Base-by-base conservation (phyloP, 495 filamentous ascomycete species). In the Lasiosphaeria miniovina region DNA sequence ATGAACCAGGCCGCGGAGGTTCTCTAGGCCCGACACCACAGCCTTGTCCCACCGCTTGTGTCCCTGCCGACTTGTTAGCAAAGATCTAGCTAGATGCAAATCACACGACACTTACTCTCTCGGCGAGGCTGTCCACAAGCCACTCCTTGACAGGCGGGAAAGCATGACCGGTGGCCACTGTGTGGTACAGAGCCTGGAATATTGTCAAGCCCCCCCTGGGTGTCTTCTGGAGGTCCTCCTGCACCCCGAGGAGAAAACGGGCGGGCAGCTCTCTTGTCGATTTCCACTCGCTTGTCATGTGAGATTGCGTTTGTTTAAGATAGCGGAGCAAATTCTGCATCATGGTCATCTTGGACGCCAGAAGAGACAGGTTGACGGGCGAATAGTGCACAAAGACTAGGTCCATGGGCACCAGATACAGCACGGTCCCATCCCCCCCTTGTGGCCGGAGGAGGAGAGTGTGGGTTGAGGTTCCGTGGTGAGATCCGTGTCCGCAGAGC, bases 21-120 rank as follows among this genome's bases (percentile, higher is more conserved):
- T 88, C 54, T 90, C 84, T 33, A 95, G 88, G 4, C 91, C 91
- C 36, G 78, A 81, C 3, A 82, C 79, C 17, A 94, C 86, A 15
- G 90, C 87, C 67, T 94, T 93, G 52, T 97, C 91, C 94, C 94
- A 98, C 57, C 94, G 82, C 72, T 96, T 97, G 66, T 96, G 90
- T 4, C 92, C 91, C 91, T 96, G 59, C 3, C 35, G 4, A 59
- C 36, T n/a, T 48, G 24, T 57, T 9, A 61, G 55, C 8, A 52
- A 38, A n/a, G 8, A 17, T 12, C 12, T 32, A 4, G 7, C 3
- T 8, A 6, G 6, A 31, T 43, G 32, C 43, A 7, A 55, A 32
- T 17, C 8, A n/a, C 40, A 34, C 61, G 31, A 36, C 49, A 66
- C 81, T 60, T 81, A 94, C 92, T 65, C 90, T 80, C 64, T 97